Base-by-base conservation (phyloP, 2,329 filamentous ascomycete species). In the Fragosphaeria purpurea region DNA sequence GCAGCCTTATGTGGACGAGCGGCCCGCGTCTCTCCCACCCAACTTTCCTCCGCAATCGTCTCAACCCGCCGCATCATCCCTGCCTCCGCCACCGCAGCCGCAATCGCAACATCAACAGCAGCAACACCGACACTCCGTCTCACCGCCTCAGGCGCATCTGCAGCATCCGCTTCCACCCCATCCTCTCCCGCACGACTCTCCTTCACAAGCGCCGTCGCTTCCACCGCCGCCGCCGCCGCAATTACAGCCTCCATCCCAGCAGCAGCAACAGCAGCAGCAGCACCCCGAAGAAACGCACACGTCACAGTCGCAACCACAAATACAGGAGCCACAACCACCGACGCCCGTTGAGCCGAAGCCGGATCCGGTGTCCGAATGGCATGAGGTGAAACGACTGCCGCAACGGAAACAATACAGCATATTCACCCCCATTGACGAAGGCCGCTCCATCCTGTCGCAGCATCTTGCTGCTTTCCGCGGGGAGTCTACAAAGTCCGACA, bases 391-490 rank as follows among this genome's bases (percentile, higher is more conserved):
- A 65, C 80, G 78, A 58, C 70, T 86, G 56, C 83, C 85, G 2
- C 86, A 84, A 60, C 83, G 86, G 37, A 90, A 90, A 64, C 84
- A 85, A 30, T 85, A 90, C 63, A 96, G 90, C 65, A 97, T 98
- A 53, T 97, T 97, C 63, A 98, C 93, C 0, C 93, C 93, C 0
- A 95, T 98, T 55, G 93, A 97, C 60, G 90, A 95, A 63, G 89
- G 86, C 59, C 80, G 87, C 46, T 96, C 90, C 1, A 84, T 96
- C 52, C 70, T 96, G 42, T 88, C 88, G 10, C 87, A 91, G 57
- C 89, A 95, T 64, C 83, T 86, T 55, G 82, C 80, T 12, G 79
- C 78, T 1, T 84, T 86, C 57, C 75, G 80, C 8, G 73, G 77
- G 3, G 80, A 81, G 46, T 66, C 74, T 45, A 55, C 41, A 64